Evolutionary conservation across 257 asterid genomes (phyloP).

Genomic region (Anisodus tanguticus): DNA sequence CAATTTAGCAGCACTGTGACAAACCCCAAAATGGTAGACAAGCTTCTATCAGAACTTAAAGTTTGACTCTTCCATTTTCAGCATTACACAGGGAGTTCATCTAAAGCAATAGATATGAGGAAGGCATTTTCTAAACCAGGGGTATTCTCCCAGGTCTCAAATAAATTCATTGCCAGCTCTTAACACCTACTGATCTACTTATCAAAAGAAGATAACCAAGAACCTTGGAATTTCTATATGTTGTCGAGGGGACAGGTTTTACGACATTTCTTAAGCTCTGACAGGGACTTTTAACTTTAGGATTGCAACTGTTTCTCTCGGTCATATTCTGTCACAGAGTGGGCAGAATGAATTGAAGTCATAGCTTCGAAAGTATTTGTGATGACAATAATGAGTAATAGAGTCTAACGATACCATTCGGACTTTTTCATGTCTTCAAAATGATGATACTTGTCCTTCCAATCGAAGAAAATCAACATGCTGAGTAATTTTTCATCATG

Average conservation of each 20-base stretch:
- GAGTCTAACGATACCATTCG: background rate
- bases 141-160: background rate
- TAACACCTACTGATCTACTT: slow-evolving; percentile 4
- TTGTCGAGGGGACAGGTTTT: background rate
- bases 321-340: background rate
- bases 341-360: background rate
- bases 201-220: background rate
- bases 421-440: background rate
- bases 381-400: background rate
- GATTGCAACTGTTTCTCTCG: background rate
- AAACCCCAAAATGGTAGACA: background rate
- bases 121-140: background rate
- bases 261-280: slow-evolving; percentile 16
- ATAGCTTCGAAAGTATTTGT: background rate
- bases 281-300: background rate
- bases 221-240: slow-evolving; percentile 1
- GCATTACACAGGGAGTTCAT: background rate
- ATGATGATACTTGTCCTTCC: background rate
- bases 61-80: background rate
- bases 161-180: background rate
- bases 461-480: background rate
- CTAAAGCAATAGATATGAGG: background rate
- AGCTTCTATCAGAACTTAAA: background rate
- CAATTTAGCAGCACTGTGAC: background rate
- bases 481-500: background rate